Evolutionary conservation across 2,329 filamentous ascomycete genomes (phyloP), one percentile per base, ranked within the genome.

Genomic region (Sphaerulina musiva): DNA sequence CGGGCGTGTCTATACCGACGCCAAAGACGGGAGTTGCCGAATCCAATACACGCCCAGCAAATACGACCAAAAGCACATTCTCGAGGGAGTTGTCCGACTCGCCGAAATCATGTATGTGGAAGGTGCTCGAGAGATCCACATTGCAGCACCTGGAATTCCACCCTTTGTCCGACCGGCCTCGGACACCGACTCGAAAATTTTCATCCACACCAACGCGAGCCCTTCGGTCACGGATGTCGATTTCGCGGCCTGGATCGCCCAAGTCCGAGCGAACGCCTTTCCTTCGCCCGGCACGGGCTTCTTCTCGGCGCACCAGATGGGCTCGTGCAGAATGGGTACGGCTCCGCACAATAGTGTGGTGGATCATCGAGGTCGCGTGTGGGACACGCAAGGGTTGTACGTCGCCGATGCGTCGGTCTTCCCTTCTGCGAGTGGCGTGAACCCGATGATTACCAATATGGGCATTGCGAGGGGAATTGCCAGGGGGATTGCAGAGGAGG

Each of bases 401-500:
- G 81, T 91, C 14, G 81, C 83, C 8, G 87, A 92, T 69, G 82
- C 85, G 43, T 89, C 84, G 67, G 83, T 89, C 9, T 86, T 91
- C 57, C 87, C 86, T 1, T 85, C 80, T 53, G 86, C 86, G 9
- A 88, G 82, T 66, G 87, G 87, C 1, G 86, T 90, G 31, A 91
- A 91, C 68, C 87, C 87, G 10, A 91, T 92, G 87, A 75, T 90
- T 42, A 89, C 86, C 10, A 78, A 76, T 54, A 89, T 91, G 87
- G 81, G 81, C 1, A 78, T 87, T 63, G 76, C 82, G 46, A 81
- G 87, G 65, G 80, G 80, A 72, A 84, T 87, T 57, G 81, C 81
- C 2, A 73, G 78, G 63, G 76, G 78, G 0, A 68, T 86, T 43
- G 74, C 70, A n/a, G 51, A 60, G 29, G 59, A 62, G 40, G 40